A percentile compares a stretch with the other conserved stretches of the same genome.
phyloP scores from a whole-genome alignment of 371 early-diverging fungal genomes.

The Fennellomyces sp. region DNA sequence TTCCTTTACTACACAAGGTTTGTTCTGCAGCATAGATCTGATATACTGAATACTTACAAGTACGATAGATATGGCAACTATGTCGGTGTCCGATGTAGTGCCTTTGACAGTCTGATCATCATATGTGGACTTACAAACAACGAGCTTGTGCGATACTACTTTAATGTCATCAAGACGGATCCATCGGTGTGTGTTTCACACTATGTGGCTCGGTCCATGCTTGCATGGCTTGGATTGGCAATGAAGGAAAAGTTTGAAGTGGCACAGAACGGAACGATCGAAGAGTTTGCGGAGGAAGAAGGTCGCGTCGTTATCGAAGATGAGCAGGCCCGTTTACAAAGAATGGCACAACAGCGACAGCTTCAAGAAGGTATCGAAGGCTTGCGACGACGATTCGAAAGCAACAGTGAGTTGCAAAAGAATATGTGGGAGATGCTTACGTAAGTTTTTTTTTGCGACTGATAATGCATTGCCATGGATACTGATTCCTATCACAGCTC shows the following conservation, averaged over 20 bases:
- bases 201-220: constrained; percentile 49
- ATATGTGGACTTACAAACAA: constrained; percentile 60
- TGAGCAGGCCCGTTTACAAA: constrained; percentile 14
- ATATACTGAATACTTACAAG: no score
- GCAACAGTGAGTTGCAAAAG: constrained; percentile 35
- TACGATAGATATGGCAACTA: constrained; percentile 63
- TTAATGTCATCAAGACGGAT: constrained; percentile 60
- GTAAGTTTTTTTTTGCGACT: constrained; percentile 19
- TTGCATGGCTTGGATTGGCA: constrained; percentile 56
- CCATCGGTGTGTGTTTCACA: constrained; percentile 57
- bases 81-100: constrained; percentile 62
- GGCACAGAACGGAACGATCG: constrained; percentile 16
- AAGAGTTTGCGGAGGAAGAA: constrained; percentile 57
- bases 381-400: constrained; percentile 40
- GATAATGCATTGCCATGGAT: background rate
- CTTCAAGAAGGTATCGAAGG: constrained; percentile 33
- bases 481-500: constrained; percentile 15
- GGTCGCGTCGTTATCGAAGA: constrained; percentile 41
- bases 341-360: constrained; percentile 33
- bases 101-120: constrained; percentile 67
- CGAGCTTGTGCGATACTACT: constrained; percentile 50
- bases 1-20: constrained; percentile 65
- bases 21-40: constrained; percentile 1
- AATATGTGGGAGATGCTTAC: constrained; percentile 44
- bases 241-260: constrained; percentile 39